Percentiles rank a stretch among this genome's conserved stretches.
These are phyloP conservation scores for Cladophialophora exuberans DNA, from an alignment of 2,329 filamentous ascomycete genomes.

Conservation along the genomic window DNA sequence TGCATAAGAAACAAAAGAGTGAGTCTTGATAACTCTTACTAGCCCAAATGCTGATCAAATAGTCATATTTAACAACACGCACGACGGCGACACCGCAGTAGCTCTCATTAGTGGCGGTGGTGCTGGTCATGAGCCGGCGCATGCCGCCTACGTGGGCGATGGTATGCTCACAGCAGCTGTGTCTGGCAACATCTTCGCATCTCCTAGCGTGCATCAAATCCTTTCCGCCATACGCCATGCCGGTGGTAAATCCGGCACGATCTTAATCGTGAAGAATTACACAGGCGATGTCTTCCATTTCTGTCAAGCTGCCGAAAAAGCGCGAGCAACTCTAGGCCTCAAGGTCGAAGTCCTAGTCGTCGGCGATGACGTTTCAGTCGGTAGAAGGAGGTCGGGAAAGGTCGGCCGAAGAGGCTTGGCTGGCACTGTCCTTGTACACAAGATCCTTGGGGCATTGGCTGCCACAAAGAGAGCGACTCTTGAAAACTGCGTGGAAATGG, in stretches of 20 bases:
- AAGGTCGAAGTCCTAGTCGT: slow-evolving; percentile 63
- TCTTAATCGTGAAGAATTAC: slow-evolving; percentile 94
- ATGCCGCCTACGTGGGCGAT: slow-evolving; percentile 81
- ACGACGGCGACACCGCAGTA: too few relatives aligned
- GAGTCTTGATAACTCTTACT: too few relatives aligned
- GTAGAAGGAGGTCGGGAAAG: slow-evolving; percentile 47
- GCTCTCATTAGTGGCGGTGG: too few relatives aligned
- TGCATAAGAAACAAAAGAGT: too few relatives aligned
- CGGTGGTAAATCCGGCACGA: slow-evolving; percentile 69
- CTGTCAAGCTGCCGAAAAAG: slow-evolving; percentile 88
- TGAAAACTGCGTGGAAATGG: slow-evolving; percentile 56
- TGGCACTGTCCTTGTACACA: slow-evolving; percentile 63
- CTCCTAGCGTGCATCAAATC: slow-evolving; percentile 80
- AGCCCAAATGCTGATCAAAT: too few relatives aligned
- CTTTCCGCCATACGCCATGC: slow-evolving; percentile 74
- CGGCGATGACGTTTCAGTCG: slow-evolving; percentile 67
- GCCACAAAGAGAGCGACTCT: slow-evolving; percentile 53
- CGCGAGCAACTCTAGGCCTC: slow-evolving; percentile 63
- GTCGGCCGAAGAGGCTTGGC: slow-evolving; percentile 66
- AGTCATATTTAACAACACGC: too few relatives aligned
- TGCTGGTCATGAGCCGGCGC: slow-evolving; percentile 88
- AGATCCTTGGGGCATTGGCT: slow-evolving; percentile 59
- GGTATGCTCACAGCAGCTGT: slow-evolving; percentile 79
- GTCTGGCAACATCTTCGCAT: slow-evolving; percentile 86
- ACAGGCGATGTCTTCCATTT: slow-evolving; percentile 89